Evolutionary conservation across 345 rosid genomes (phyloP).

Genomic region (sweet orange (Citrus sinensis)): DNA sequence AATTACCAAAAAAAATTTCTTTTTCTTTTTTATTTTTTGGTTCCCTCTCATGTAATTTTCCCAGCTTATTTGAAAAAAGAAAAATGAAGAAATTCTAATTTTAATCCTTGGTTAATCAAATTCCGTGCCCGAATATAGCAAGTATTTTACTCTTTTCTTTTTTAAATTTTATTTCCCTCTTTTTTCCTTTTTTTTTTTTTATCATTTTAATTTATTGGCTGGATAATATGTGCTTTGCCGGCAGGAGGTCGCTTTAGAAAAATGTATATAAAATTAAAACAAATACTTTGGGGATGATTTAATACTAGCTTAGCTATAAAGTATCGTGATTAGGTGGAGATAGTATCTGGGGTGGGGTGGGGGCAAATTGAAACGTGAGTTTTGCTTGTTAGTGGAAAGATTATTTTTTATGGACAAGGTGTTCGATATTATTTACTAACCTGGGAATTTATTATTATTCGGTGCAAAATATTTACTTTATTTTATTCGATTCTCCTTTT

Average conservation of each 20-base stretch:
- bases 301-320: slow-evolving; percentile 18
- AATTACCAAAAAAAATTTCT: not conserved
- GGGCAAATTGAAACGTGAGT: slow-evolving; percentile 9
- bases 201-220: too few relatives aligned
- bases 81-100: not conserved
- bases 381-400: not conserved
- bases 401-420: not conserved
- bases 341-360: slow-evolving; percentile 25
- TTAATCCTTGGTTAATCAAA: not conserved
- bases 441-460: not conserved
- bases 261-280: not conserved
- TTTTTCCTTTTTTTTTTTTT: not conserved
- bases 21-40: not conserved
- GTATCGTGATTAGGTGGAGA: slow-evolving; percentile 21
- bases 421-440: not conserved
- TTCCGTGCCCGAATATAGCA: not conserved
- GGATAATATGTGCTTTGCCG: not conserved
- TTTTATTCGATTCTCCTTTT: not conserved
- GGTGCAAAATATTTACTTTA: not conserved
- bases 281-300: not conserved
- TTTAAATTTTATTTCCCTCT: not conserved
- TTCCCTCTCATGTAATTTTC: not conserved
- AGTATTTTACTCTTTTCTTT: not conserved
- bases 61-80: slow-evolving; percentile 9
- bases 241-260: not conserved